Evolutionary conservation across 495 filamentous ascomycete genomes (phyloP), one percentile per base, ranked within the genome.

Genomic region (Bacidia rubella): DNA sequence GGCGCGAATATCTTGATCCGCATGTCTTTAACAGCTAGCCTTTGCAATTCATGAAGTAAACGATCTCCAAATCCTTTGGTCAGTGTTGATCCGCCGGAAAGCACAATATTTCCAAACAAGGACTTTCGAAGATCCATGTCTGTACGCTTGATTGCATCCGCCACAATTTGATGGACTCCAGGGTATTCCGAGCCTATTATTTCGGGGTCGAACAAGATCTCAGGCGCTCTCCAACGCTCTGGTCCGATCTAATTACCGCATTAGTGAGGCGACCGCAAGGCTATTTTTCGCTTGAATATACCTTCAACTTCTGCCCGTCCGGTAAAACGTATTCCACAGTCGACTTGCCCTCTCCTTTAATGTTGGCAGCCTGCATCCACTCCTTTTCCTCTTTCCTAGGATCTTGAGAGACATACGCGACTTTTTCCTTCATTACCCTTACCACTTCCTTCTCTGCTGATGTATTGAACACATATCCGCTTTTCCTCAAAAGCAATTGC

Each of bases 381-480:
- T 99, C 92, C 68, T 95, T 96, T 69, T 97, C 93, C 62, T 96
- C 90, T 58, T 81, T 82, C 63, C 81, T 82, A n/a, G 88, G 87
- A 62, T 99, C 89, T 52, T 85, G 66, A 42, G 93, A 90, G 19
- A 99, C 84, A 60, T 99, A 99, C 47, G 84, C 82, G 43, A 85
- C 78, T 65, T 87, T 84, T 77, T 99, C 92, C 73, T 99, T 99
- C 63, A 98, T 96, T 68, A 86, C 78, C 54, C 90, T 81, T 47
- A 98, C 92, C 26, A 95, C 85, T 71, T 98, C 92, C 71, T 96
- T 96, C 73, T 98, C 92, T 12, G 92, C 92, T 65, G 87, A 95
- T 9, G 92, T 99, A 66, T 96, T 90, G 64, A 99, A 89, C 23
- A 96, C 82, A 62, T 90, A 86, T 23, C 92, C 92, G 61, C 82